Conservation (phyloP, 257 asterid genomes). For the Scutellaria baicalensis region DNA sequence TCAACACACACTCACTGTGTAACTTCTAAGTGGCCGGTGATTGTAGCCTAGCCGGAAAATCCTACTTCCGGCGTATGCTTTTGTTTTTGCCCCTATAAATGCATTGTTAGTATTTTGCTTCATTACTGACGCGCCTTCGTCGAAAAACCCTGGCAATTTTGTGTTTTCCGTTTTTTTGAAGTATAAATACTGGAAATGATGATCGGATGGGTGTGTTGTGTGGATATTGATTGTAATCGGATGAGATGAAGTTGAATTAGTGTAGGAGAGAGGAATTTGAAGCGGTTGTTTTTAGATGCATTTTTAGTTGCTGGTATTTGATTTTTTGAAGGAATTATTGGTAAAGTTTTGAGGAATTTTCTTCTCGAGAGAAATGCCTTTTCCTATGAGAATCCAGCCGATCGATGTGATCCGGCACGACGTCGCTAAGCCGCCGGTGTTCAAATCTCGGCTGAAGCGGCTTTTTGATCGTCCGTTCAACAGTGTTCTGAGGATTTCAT, state of each 20-base stretch:
- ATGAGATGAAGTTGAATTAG: neutral
- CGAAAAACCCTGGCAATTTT: conserved; percentile 19
- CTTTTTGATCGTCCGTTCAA: conserved; percentile 84
- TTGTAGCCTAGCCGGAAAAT: conserved; percentile 40
- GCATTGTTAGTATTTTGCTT: conserved; percentile 29
- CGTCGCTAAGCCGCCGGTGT: conserved; percentile 42
- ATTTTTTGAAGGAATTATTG: conserved; percentile 7
- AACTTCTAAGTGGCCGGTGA: conserved; percentile 19
- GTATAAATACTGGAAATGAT: conserved; percentile 8
- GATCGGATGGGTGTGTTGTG: neutral
- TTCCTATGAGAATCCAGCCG: conserved; percentile 70
- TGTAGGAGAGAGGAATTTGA: neutral
- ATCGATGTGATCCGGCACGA: conserved; percentile 52
- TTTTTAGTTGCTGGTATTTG: conserved; percentile 4
- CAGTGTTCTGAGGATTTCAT: conserved; percentile 52
- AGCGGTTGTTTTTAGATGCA: neutral
- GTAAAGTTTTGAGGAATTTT: neutral
- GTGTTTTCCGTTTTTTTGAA: neutral
- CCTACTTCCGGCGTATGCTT: conserved; percentile 26
- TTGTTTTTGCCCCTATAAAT: conserved; percentile 3
- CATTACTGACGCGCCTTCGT: conserved; percentile 40
- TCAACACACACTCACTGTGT: neutral
- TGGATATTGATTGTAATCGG: conserved; percentile 6
- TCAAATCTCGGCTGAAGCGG: conserved; percentile 76
- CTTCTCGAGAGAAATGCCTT: conserved; percentile 30